A percentile compares a stretch with the other conserved stretches of the same genome.
Evolutionary conservation across 495 filamentous ascomycete species (phyloP).

Genomic region (Talaromyces proteolyticus): DNA sequence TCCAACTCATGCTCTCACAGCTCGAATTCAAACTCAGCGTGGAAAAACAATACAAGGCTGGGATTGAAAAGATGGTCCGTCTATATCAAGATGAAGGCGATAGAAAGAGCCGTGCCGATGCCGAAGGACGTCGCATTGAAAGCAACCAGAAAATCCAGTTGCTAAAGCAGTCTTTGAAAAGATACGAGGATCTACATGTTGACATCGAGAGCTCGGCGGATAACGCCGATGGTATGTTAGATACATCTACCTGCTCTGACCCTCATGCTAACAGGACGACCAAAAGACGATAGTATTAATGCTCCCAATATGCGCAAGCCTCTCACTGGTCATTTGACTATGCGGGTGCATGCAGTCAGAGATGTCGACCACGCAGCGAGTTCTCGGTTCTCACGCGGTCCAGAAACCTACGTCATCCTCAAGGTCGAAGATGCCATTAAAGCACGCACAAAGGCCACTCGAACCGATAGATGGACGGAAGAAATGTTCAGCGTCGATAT

Average conservation of each 20-base stretch:
- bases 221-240: constrained; percentile 68
- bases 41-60: constrained; percentile 98
- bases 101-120: constrained; percentile 88
- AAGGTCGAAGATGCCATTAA: constrained; percentile 94
- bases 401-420: constrained; percentile 90
- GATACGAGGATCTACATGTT: constrained; percentile 96
- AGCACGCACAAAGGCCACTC: constrained; percentile 78
- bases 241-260: background rate
- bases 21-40: constrained; percentile 98
- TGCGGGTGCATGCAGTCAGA: constrained; percentile 80
- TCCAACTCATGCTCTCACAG: constrained; percentile 98
- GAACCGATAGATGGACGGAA: constrained; percentile 85
- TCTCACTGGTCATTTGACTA: constrained; percentile 78
- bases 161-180: constrained; percentile 88
- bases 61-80: constrained; percentile 99
- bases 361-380: constrained; percentile 93
- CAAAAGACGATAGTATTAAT: constrained; percentile 89
- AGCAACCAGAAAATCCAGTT: constrained; percentile 97
- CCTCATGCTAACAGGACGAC: constrained; percentile 5
- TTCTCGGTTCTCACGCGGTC: constrained; percentile 78
- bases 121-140: constrained; percentile 81
- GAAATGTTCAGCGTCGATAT: constrained; percentile 87
- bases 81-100: constrained; percentile 98
- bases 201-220: constrained; percentile 80
- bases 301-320: constrained; percentile 91